Base-by-base conservation (phyloP, 306 rosid genomes). In the Carpinus viminea region DNA sequence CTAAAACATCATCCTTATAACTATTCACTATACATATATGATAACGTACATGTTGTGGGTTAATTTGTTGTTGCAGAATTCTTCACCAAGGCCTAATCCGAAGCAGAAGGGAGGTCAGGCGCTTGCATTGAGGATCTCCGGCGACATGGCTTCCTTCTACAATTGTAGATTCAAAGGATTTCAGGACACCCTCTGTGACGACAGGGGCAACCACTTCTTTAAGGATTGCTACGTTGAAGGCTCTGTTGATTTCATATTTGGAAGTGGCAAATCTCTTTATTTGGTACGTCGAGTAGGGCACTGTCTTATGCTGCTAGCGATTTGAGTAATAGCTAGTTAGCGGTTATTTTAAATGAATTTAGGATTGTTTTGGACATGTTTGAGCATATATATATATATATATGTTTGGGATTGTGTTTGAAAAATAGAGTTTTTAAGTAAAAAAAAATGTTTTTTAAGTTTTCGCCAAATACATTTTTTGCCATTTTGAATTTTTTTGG, bases 141-240 rank as follows among this genome's bases (percentile, higher is more conserved):
- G 85, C 0, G 73, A 61, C 55, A 88, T 79, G 52, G 77, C 83
- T 1, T 81, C 89, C 5, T 60, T 88, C 50, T 78, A 79, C 20
- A 86, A 86, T 10, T 83, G 88, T 76, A 83, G 43, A 64, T 36
- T 88, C n/a, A 1, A 34, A 16, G 91, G 91, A 12, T 88, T 72
- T 26, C 91, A 88, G 21, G 88, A 88, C 55, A 88, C 91, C 8
- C 28, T 88, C 18, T 88, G 89, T 70, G 91, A 88, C 15, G 91
- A 88, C 38, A 62, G 1, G 13, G 91, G 91, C 12, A 7, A 21
- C 0, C 91, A 88, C 74, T 62, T 88, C 53, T 88, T 74, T 82
- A 88, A 83, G 78, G 83, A 84, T 31, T 86, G 91, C 70, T 75
- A 38, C 72, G 50, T 88, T 70, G 83, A 81, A 55, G 91, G 91